Percentiles rank a stretch among this genome's conserved stretches.
Evolutionary conservation across 2,329 filamentous ascomycete species (phyloP).

Genomic region (Helminthosporium solani): DNA sequence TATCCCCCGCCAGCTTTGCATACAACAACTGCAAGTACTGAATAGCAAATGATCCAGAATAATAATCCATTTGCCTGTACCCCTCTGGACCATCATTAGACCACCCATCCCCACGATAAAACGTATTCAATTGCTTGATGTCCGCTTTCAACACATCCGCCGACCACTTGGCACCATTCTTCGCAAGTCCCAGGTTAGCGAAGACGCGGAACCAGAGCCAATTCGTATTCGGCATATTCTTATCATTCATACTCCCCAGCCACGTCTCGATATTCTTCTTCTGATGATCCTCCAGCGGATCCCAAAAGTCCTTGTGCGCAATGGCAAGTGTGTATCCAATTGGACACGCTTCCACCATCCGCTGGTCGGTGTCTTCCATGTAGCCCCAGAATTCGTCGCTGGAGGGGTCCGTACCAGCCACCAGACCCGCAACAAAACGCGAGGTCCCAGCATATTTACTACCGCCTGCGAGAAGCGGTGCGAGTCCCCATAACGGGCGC

Average conservation of each 20-base stretch:
- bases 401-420: conserved; percentile 69
- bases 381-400: conserved; percentile 74
- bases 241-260: conserved; percentile 77
- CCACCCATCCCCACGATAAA: conserved; percentile 81
- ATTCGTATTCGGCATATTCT: conserved; percentile 69
- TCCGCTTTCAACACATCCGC: conserved; percentile 70
- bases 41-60: conserved; percentile 79
- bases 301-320: conserved; percentile 64
- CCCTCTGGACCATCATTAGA: conserved; percentile 77
- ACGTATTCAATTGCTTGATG: conserved; percentile 75
- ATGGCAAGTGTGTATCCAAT: conserved; percentile 74
- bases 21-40: conserved; percentile 79
- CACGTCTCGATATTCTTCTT: conserved; percentile 67
- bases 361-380: conserved; percentile 73
- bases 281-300: conserved; percentile 62
- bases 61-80: conserved; percentile 84
- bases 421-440: conserved; percentile 69
- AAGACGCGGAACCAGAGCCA: conserved; percentile 83
- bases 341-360: conserved; percentile 84
- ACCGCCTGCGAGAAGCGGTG: conserved; percentile 67
- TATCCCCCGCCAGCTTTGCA: conserved; percentile 66
- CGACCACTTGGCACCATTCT: conserved; percentile 71
- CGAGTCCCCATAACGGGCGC: conserved; percentile 73
- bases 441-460: conserved; percentile 64
- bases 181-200: conserved; percentile 74